Evolutionary conservation across 148 eudicot species (phyloP), one percentile per base, ranked within the genome.

Genomic region (Hydrangea macrophylla): DNA sequence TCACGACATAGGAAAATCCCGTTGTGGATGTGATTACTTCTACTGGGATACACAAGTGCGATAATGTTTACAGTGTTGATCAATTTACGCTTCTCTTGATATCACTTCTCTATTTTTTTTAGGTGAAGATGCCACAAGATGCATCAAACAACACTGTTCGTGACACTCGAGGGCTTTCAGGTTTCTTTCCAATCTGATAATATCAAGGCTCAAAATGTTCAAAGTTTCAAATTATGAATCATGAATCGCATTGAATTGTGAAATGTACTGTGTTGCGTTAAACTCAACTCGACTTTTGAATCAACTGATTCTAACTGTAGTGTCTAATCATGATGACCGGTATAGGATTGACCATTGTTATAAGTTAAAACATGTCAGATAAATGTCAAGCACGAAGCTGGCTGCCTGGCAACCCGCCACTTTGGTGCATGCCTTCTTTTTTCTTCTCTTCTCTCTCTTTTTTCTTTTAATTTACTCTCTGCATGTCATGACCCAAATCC

Each of bases 121-220:
- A 90, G 98, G 90, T 93, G 39, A 93, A 80, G 77, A 93, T 93
- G 95, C 98, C 98, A 11, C 98, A 93, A 76, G 98, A 93, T 82
- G 90, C 90, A 65, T 93, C 98, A 58, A 84, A 78, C 33, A 82
- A 80, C 69, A 76, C 84, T 68, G 92, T 93, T 65, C 92, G 79
- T 65, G 98, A 93, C 77, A 93, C 98, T 32, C 82, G 98, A 77
- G 98, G 98, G 69, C 94, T 93, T 74, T 93, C 98, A 88, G 98
- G 98, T 93, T 69, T 60, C 59, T 7, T 48, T 74, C 56, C 58
- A 28, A 8, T 61, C 74, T 45, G 58, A 15, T 62, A 62, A 27
- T 53, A 55, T 36, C 8, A 36, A 67, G 70, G 27, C 39, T 67
- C 22, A n/a, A n/a, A n/a, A n/a, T n/a, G n/a, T n/a, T n/a, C n/a